Evolutionary conservation across 1,284 basidiomycete species (phyloP).

Genomic region (Schizophyllum amplum): DNA sequence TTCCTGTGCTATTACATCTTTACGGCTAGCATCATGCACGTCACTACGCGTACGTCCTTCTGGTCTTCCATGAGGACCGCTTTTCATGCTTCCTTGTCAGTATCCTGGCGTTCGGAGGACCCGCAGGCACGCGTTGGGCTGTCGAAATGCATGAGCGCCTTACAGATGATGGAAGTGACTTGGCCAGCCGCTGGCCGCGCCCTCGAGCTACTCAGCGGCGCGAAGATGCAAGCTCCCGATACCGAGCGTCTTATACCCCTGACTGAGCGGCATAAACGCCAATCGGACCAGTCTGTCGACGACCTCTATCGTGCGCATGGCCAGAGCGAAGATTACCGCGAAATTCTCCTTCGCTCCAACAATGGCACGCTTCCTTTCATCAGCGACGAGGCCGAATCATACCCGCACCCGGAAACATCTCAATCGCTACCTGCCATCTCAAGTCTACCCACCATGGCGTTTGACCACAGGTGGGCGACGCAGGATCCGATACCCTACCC

Average conservation of each 20-base stretch:
- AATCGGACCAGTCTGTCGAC: slow-evolving; percentile 23
- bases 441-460: neutral
- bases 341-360: slow-evolving; percentile 1
- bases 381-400: neutral
- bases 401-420: neutral
- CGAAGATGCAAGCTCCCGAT: slow-evolving; percentile 39
- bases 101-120: slow-evolving; percentile 53
- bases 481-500: neutral
- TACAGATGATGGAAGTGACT: slow-evolving; percentile 61
- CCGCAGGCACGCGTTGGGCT: slow-evolving; percentile 63
- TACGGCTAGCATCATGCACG: slow-evolving; percentile 78
- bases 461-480: neutral
- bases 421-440: neutral
- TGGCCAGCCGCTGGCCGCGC: slow-evolving; percentile 77
- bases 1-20: slow-evolving; percentile 81
- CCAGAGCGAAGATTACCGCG: slow-evolving; percentile 1
- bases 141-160: slow-evolving; percentile 58
- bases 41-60: slow-evolving; percentile 45
- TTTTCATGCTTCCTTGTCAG: slow-evolving; percentile 24
- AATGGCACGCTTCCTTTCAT: slow-evolving; percentile 11
- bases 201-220: slow-evolving; percentile 62
- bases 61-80: neutral
- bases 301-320: slow-evolving; percentile 9
- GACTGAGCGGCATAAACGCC: slow-evolving; percentile 28
- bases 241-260: slow-evolving; percentile 12